Evolutionary conservation across 495 filamentous ascomycete genomes (phyloP), one percentile per base, ranked within the genome.

Genomic region (Aspergillus taichungensis): DNA sequence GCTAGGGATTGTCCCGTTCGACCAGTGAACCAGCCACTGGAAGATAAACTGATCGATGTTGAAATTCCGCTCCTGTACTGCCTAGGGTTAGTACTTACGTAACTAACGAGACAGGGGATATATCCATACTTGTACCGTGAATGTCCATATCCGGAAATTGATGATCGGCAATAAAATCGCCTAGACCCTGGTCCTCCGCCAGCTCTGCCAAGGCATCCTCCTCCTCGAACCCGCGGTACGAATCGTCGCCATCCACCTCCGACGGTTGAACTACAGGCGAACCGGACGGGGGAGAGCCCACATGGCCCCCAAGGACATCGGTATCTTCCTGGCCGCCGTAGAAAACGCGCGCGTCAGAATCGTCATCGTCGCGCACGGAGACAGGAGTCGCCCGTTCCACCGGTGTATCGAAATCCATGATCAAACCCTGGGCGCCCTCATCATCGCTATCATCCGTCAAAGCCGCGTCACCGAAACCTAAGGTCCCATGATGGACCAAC

Each of bases 11-110:
- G 43, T 55, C 44, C 32, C 51, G 34, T 29, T 46, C 24, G 37
- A 54, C n/a, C 55, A 60, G 24, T 61, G 52, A 11, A 57, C 47
- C 33, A 68, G 50, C 69, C 67, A 71, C 7, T 64, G 63, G 11
- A 62, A 49, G 27, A 73, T 67, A 33, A 73, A 73, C 37, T 71
- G 66, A 13, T 69, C 66, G 13, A 73, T 60, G 8, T 60, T 69
- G 13, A 67, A 51, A 35, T 73, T 73, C 13, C 66, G 54, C 47
- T 73, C 69, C 24, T 63, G 60, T 71, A 42, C 29, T 12, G 34
- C 3, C n/a, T 40, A 28, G 30, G 34, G 55, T 58, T 47, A 57
- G 43, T 33, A 13, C 24, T 37, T 8, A 43, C 13, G 8, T 3
- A 8, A 38, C 14, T 13, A 30, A 24, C 8, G 8, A 40, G 8